Evolutionary conservation across 2,329 filamentous ascomycete species (phyloP), one percentile per base, ranked within the genome.

Genomic region (Parafenestella ontariensis): DNA sequence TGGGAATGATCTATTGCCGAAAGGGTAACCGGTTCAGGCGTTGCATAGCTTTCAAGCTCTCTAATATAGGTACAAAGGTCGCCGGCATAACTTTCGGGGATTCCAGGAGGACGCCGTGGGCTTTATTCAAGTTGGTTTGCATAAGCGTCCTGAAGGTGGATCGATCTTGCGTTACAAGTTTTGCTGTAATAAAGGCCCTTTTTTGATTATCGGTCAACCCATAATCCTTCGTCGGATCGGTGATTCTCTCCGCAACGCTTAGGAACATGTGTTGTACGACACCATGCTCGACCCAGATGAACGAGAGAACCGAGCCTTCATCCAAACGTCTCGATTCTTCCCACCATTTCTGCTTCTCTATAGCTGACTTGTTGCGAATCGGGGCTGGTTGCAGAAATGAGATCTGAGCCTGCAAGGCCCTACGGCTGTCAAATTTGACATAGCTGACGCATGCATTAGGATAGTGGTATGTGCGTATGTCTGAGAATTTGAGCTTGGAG

Each of bases 41-140:
- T 20, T 72, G 62, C 68, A 70, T 74, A 1, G 37, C 37, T 46
- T 69, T 57, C 18, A 72, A 20, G 10, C 59, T 67, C 21, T 67
- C 58, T 3, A 73, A 40, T 2, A 73, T 64, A 0, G 71, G 72
- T 1, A 64, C 49, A 15, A 75, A 75, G 0, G 71, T 73, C 0
- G 68, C 65, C 1, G 70, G 64, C 1, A 75, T 52, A 4, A 74
- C 50, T 0, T 60, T 57, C 0, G 71, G 69, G 21, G 64, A 73
- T 18, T 75, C 72, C 0, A 74, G 31, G 0, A 75, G 46, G 0
- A 69, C 18, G 3, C 65, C 70, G 5, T 29, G 56, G 2, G 18
- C 18, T 6, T 47, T 54, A 26, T 47, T 9, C 20, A 45, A 58
- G 18, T 54, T 64, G 9, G 59, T 54, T 2, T 46, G 20, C 51